phyloP scores from a whole-genome alignment of 2,329 filamentous ascomycete species.

The Coniochaeta hoffmannii region DNA sequence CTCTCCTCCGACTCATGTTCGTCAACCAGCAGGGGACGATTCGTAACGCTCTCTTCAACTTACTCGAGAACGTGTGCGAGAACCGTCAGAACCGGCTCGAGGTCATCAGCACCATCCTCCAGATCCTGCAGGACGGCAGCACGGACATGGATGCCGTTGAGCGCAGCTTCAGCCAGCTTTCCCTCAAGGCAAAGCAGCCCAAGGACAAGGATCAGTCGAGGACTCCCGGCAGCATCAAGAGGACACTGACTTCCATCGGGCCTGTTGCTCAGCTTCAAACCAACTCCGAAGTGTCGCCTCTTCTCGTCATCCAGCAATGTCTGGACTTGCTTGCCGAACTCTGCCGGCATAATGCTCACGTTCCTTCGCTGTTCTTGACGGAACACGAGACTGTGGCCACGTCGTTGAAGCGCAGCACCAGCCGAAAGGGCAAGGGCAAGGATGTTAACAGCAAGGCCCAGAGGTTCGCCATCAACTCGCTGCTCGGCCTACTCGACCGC shows the following conservation, averaged over 20 bases:
- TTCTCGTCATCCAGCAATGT: constrained; percentile 94
- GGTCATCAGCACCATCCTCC: constrained; percentile 84
- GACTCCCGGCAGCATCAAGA: constrained; percentile 75
- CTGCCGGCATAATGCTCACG: constrained; percentile 75
- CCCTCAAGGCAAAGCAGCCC: constrained; percentile 79
- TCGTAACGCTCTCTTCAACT: constrained; percentile 73
- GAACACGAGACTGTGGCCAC: constrained; percentile 76
- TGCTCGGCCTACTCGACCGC: constrained; percentile 83
- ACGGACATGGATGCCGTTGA: constrained; percentile 90
- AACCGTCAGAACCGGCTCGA: constrained; percentile 95
- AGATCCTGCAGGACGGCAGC: constrained; percentile 92
- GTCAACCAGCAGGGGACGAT: constrained; percentile 86
- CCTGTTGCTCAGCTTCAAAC: constrained; percentile 38
- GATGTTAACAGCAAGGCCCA: constrained; percentile 65
- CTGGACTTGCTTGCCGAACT: constrained; percentile 78
- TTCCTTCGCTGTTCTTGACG: constrained; percentile 85
- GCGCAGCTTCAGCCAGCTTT: constrained; percentile 88
- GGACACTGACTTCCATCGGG: constrained; percentile 56
- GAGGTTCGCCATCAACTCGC: constrained; percentile 86
- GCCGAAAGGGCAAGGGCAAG: constrained; percentile 89
- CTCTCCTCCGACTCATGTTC: constrained; percentile 97
- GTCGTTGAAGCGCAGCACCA: constrained; percentile 67
- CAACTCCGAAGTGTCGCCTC: constrained; percentile 82
- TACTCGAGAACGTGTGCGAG: constrained; percentile 86
- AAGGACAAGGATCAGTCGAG: constrained; percentile 63